These are phyloP conservation scores for Suillus fuscotomentosus DNA, from an alignment of 768 basidiomycete genomes.

Conservation along the genomic window DNA sequence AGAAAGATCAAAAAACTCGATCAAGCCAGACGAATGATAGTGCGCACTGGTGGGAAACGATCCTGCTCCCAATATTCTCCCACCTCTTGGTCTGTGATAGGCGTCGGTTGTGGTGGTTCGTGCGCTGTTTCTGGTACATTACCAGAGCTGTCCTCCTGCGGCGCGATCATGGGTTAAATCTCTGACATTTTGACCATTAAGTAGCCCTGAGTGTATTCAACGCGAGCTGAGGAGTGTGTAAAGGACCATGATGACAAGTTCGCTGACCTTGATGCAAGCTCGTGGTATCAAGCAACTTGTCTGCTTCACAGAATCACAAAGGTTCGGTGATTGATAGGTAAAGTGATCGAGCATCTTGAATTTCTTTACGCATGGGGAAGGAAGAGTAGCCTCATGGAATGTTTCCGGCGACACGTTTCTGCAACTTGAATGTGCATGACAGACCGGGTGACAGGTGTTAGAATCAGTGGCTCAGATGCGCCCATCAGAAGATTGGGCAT, in stretches of 20 bases:
- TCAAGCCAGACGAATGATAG: slow-evolving; percentile 10
- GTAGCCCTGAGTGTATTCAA: background rate
- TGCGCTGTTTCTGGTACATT: slow-evolving; percentile 28
- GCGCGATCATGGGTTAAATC: slow-evolving; percentile 37
- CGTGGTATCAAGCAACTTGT: background rate
- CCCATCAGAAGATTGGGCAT: background rate
- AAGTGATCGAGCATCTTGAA: background rate
- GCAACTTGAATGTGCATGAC: too few species aligned
- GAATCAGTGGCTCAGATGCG: background rate
- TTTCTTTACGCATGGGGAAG: background rate
- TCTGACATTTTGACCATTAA: slow-evolving; percentile 24
- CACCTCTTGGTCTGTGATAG: slow-evolving; percentile 89
- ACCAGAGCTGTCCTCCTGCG: slow-evolving; percentile 38
- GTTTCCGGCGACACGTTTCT: background rate
- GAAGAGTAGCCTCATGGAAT: background rate
- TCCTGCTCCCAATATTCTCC: slow-evolving; percentile 96
- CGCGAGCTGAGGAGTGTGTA: background rate
- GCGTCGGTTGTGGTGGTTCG: slow-evolving; percentile 56
- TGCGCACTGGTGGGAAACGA: slow-evolving; percentile 83
- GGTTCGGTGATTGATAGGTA: background rate
- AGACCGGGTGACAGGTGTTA: background rate
- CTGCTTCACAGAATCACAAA: background rate
- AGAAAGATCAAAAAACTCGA: background rate
- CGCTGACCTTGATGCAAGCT: background rate
- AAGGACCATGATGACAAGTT: background rate